These are phyloP conservation scores for Phytophthora europaea DNA, from an alignment of 352 stramenopile genomes.

Conservation along the genomic window DNA sequence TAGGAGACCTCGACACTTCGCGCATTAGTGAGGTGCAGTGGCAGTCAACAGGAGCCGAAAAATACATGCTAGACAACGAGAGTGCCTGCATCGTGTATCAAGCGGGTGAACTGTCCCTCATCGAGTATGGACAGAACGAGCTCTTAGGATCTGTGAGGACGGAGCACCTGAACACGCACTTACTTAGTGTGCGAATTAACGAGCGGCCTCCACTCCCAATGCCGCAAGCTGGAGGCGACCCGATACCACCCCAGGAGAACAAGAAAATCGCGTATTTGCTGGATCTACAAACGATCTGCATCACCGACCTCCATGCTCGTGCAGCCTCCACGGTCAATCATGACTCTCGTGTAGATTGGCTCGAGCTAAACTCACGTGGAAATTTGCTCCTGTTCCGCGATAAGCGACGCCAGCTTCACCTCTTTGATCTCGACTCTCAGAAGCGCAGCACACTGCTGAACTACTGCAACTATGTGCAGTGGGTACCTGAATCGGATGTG, in stretches of 20 bases:
- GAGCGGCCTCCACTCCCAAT: constrained; percentile 65
- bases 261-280: constrained; percentile 96
- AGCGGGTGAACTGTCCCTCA: constrained; percentile 92
- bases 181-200: constrained; percentile 95
- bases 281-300: constrained; percentile 93
- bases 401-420: constrained; percentile 91
- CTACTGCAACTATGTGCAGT: constrained; percentile 97
- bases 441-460: constrained; percentile 91
- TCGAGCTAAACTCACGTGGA: constrained; percentile 94
- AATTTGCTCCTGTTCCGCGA: constrained; percentile 95
- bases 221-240: constrained; percentile 33
- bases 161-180: constrained; percentile 91
- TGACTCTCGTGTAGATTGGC: constrained; percentile 94
- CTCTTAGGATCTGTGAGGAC: constrained; percentile 92
- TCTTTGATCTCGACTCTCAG: constrained; percentile 93
- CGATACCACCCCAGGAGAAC: constrained; percentile 69
- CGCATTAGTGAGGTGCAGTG: constrained; percentile 95
- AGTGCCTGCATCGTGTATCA: constrained; percentile 93
- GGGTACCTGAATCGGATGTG: constrained; percentile 96
- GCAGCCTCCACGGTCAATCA: constrained; percentile 92
- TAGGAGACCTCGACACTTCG: constrained; percentile 92
- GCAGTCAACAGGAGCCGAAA: constrained; percentile 89
- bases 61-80: constrained; percentile 97
- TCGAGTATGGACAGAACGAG: constrained; percentile 96
- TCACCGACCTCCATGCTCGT: constrained; percentile 88